Percentiles rank a stretch among this genome's conserved stretches.
These are phyloP conservation scores for Anisodus acutangulus DNA, from an alignment of 257 asterid species.

Conservation along the genomic window DNA sequence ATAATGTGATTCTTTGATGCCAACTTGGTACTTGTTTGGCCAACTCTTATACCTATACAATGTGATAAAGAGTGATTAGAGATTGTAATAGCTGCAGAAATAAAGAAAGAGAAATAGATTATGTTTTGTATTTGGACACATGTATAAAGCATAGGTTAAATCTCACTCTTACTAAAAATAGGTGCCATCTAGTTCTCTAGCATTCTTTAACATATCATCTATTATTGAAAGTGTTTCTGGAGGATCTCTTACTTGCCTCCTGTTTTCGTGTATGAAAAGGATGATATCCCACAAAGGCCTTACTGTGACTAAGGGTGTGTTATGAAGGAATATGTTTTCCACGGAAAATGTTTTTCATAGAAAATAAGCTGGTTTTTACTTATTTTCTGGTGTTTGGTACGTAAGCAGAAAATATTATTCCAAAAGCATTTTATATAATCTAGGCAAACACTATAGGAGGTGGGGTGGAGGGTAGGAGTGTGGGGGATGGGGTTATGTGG, in stretches of 20 bases:
- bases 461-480: too few relatives aligned
- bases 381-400: too few relatives aligned
- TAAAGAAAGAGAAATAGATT: not conserved
- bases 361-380: too few relatives aligned
- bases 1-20: not conserved
- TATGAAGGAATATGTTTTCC: too few relatives aligned
- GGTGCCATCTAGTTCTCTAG: not conserved
- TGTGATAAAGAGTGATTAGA: not conserved
- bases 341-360: too few relatives aligned
- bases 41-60: not conserved
- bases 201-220: not conserved
- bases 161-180: not conserved
- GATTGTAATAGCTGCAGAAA: not conserved
- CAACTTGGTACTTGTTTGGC: slow-evolving; percentile 1
- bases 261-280: not conserved
- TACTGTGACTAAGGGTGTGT: not conserved
- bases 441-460: too few relatives aligned
- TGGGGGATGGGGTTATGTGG: too few relatives aligned
- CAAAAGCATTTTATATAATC: too few relatives aligned
- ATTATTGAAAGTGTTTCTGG: not conserved
- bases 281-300: not conserved
- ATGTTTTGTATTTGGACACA: not conserved
- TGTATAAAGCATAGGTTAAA: not conserved
- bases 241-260: not conserved
- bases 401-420: too few relatives aligned